A percentile compares a stretch with the other conserved stretches of the same genome.
These are phyloP conservation scores for Myxozyma kluyveri DNA, from an alignment of 805 yeast genomes.

Conservation along the genomic window DNA sequence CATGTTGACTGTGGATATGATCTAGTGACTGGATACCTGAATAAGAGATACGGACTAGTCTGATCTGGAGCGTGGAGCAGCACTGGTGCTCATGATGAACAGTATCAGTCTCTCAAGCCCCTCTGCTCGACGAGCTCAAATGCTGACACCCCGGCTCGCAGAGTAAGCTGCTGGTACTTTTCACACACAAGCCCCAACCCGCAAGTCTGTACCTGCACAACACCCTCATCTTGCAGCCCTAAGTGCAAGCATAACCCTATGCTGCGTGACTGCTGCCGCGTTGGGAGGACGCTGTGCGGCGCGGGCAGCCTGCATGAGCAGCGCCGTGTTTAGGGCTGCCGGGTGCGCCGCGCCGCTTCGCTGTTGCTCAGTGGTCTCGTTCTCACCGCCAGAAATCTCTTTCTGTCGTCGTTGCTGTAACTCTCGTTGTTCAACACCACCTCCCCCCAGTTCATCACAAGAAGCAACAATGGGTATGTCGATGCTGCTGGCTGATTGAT, in stretches of 20 bases:
- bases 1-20: slow-evolving; percentile 34
- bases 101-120: too few species aligned
- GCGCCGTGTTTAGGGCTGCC: not conserved
- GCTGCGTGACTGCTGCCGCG: not conserved
- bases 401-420: not conserved
- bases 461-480: not conserved
- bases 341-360: not conserved
- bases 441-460: not conserved
- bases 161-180: too few species aligned
- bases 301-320: too few species aligned
- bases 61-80: too few species aligned
- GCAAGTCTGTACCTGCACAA: too few species aligned
- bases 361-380: not conserved
- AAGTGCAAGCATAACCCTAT: not conserved
- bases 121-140: too few species aligned
- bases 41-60: too few species aligned
- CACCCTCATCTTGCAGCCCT: not conserved
- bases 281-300: too few species aligned
- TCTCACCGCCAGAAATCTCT: not conserved
- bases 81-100: too few species aligned
- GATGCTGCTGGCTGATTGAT: not conserved
- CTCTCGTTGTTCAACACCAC: not conserved
- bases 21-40: not conserved
- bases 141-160: too few species aligned
- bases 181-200: not conserved